Evolutionary conservation across 2,329 filamentous ascomycete genomes (phyloP).

Genomic region (Pseudocercospora macadamiae): DNA sequence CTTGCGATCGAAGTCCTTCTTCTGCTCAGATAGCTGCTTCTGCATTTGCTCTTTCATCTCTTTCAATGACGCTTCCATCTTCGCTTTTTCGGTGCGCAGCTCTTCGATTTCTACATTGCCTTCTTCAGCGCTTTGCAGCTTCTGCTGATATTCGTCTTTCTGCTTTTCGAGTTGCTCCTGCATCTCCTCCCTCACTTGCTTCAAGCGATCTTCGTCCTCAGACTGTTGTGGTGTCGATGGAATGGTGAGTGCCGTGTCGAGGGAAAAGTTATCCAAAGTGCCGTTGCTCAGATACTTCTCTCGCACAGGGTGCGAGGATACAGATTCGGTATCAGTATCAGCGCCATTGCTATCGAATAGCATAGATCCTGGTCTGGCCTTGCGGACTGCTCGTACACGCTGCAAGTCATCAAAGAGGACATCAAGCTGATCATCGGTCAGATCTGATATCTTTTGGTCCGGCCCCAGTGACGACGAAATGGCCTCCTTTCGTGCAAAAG

Average conservation of each 20-base stretch:
- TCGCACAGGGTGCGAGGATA: slow-evolving; percentile 72
- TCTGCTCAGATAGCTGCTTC: slow-evolving; percentile 78
- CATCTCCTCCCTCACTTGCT: slow-evolving; percentile 78
- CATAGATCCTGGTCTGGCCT: slow-evolving; percentile 62
- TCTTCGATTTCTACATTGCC: slow-evolving; percentile 80
- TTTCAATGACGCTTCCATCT: slow-evolving; percentile 80
- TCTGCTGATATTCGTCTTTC: slow-evolving; percentile 79
- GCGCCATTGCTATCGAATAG: slow-evolving; percentile 52
- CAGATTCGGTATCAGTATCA: slow-evolving; percentile 83
- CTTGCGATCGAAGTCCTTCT: slow-evolving; percentile 80
- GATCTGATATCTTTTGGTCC: slow-evolving; percentile 85
- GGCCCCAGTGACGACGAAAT: slow-evolving; percentile 85
- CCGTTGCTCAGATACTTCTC: slow-evolving; percentile 97
- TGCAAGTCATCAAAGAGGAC: slow-evolving; percentile 93
- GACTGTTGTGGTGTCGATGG: slow-evolving; percentile 87
- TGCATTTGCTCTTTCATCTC: slow-evolving; percentile 87
- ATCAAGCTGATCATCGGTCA: slow-evolving; percentile 94
- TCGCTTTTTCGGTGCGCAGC: slow-evolving; percentile 76
- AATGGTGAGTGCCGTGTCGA: slow-evolving; percentile 92
- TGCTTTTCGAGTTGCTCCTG: slow-evolving; percentile 80
- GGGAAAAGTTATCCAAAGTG: slow-evolving; percentile 87
- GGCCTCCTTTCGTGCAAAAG: slow-evolving; percentile 89
- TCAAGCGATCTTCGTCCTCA: slow-evolving; percentile 76
- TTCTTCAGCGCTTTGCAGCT: slow-evolving; percentile 73
- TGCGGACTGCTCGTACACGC: slow-evolving; percentile 79